Evolutionary conservation across 2,329 filamentous ascomycete species (phyloP).

Genomic region (Phialocephala sp.): DNA sequence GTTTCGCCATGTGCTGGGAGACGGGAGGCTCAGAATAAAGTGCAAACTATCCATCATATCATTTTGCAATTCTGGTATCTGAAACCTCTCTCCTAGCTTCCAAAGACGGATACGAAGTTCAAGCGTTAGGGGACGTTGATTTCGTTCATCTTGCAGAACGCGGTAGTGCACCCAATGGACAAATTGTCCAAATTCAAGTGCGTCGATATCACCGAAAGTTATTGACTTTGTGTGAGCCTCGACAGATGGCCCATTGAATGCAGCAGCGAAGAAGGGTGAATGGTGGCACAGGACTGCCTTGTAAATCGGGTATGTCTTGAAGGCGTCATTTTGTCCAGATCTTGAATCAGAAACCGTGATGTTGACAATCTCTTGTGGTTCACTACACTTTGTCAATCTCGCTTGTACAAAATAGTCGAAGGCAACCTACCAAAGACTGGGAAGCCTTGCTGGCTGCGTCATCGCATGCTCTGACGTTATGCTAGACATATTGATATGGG

Average conservation of each 20-base stretch:
- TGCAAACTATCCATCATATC: constrained; percentile 12
- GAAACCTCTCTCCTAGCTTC: constrained; percentile 11
- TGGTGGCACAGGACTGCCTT: constrained; percentile 12
- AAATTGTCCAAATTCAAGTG: constrained; percentile 8
- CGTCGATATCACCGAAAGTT: constrained; percentile 6
- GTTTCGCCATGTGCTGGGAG: background rate
- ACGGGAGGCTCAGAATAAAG: background rate
- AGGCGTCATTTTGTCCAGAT: background rate
- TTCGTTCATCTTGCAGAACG: background rate
- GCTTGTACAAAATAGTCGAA: background rate
- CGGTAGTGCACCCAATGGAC: constrained; percentile 19
- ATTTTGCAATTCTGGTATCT: constrained; percentile 8
- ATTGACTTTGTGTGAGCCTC: constrained; percentile 11
- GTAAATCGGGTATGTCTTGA: constrained; percentile 3
- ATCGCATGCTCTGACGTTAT: no score
- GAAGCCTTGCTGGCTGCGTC: background rate
- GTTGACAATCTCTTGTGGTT: background rate
- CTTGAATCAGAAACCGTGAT: background rate
- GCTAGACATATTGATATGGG: no score
- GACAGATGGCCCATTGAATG: constrained; percentile 12
- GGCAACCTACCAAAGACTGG: background rate
- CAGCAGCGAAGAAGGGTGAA: constrained; percentile 17
- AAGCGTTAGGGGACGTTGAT: background rate
- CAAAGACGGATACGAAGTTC: constrained; percentile 7
- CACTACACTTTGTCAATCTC: background rate